Base-by-base conservation (phyloP, 441 rosid species). In the Eruca vesicaria region DNA sequence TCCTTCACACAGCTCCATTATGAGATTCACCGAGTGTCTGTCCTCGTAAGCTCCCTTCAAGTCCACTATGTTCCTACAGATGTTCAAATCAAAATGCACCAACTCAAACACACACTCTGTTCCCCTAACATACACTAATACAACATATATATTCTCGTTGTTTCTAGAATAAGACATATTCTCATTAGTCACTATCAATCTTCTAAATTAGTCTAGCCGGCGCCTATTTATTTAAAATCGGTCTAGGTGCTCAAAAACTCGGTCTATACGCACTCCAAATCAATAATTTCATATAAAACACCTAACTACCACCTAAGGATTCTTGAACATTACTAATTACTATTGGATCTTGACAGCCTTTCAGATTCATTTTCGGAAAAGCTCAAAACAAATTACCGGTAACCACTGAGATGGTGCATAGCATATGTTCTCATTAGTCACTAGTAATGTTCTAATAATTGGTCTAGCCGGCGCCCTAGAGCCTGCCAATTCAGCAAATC, bases 1-100 rank as follows among this genome's bases (percentile, higher is more conserved):
- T 23, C 94, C 94, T 20, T 84, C 92, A 59, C 95, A 89, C 55
- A 88, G 38, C 81, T 89, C 92, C 94, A 88, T 89, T 18, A 86
- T 64, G 15, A 89, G 77, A 80, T 89, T 84, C 68, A 86, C 90
- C 0, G 90, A 89, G 63, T 88, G 86, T 66, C 84, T 76, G 71
- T 88, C 95, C 82, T 89, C 95, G 16, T 85, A 85, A 3, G 90
- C 86, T 28, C 87, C 92, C 71, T 86, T 86, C 75, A 89, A 83
- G 81, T 89, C 95, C 78, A 89, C 95, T 26, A 88, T 86, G 63
- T 89, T 89, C 82, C 90, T 94, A 69, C 28, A 38, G 3, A 20
- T 20, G 21, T 12, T 12, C 72, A 43, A 19, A 31, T 26, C 67
- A 43, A 23, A 23, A 48, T 16, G 19, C 33, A 69, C 26, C 23